Evolutionary conservation across 805 yeast species (phyloP), one percentile per base, ranked within the genome.

Genomic region (Scheffersomyces amazonensis): DNA sequence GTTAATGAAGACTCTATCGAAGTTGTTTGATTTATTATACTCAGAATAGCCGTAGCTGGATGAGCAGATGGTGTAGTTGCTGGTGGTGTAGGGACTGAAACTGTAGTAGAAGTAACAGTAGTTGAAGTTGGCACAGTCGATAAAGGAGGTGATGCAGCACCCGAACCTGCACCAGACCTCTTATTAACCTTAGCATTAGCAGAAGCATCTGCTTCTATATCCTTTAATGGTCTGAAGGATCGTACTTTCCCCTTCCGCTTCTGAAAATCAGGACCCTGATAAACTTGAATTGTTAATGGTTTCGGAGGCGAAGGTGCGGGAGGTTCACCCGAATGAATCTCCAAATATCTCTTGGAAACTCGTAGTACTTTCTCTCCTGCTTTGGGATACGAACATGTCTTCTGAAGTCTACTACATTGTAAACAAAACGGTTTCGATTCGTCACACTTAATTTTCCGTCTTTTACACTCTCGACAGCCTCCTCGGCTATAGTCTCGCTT

Each of bases 371-470:
- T 52, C 37, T 66, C 71, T 3, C 71, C 71, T 16, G 46, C 52
- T 29, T 41, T 44, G 3, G 73, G 71, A 40, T 67, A 67, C 16
- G 52, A 50, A 37, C 73, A 67, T n/a, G 36, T 47, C 37, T 64
- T 66, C 21, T 50, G 53, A 22, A 66, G 50, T 17, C 68, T 47
- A 5, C 55, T 46, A 40, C 73, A 67, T 41, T 60, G 68, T 50
- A 58, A 49, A 43, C 73, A 67, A 47, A 36, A 50, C 32, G 60
- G 67, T 40, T 54, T 62, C 15, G 45, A 52, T 51, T 67, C 73
- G 37, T 66, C 71, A 44, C 73, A 67, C 40, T 67, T 67, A 41
- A 67, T 66, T 40, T 67, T 67, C n/a, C 73, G 51, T 34, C 72
- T 52, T 42, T 66, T 67, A 43, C 73, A 67, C 41, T 66, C 72